Evolutionary conservation across 129 eudicot genomes (phyloP).

Genomic region (Lactuca sativa): DNA sequence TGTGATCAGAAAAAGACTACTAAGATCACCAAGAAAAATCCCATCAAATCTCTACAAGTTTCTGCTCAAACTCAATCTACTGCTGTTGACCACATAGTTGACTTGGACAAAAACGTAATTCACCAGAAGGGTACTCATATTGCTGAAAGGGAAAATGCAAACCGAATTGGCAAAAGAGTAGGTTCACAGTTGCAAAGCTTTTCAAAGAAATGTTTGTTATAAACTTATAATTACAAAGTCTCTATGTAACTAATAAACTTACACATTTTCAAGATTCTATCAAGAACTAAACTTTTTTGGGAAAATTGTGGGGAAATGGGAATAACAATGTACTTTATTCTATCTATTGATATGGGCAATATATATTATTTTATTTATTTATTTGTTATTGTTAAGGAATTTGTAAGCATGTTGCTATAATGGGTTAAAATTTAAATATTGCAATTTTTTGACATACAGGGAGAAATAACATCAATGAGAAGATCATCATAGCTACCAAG

Average conservation of each 20-base stretch:
- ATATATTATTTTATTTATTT: too few relatives aligned
- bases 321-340: too few relatives aligned
- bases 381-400: too few relatives aligned
- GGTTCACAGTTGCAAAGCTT: constrained; percentile 27
- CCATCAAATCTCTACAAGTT: constrained; percentile 28
- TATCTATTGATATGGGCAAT: too few relatives aligned
- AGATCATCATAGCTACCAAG: constrained; percentile 13
- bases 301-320: too few relatives aligned
- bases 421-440: background rate
- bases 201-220: constrained; percentile 46
- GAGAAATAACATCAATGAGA: constrained; percentile 20
- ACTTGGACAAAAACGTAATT: constrained; percentile 20
- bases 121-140: constrained; percentile 6
- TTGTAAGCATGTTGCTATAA: too few relatives aligned
- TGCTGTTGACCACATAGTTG: background rate
- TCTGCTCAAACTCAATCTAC: constrained; percentile 25
- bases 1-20: constrained; percentile 50
- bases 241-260: background rate
- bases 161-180: constrained; percentile 15
- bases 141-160: constrained; percentile 11
- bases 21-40: constrained; percentile 29
- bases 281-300: background rate
- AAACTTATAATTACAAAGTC: too few relatives aligned
- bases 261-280: background rate
- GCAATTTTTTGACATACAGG: constrained; percentile 11